phyloP scores from a whole-genome alignment of 345 rosid genomes.

The Corchorus olitorius region DNA sequence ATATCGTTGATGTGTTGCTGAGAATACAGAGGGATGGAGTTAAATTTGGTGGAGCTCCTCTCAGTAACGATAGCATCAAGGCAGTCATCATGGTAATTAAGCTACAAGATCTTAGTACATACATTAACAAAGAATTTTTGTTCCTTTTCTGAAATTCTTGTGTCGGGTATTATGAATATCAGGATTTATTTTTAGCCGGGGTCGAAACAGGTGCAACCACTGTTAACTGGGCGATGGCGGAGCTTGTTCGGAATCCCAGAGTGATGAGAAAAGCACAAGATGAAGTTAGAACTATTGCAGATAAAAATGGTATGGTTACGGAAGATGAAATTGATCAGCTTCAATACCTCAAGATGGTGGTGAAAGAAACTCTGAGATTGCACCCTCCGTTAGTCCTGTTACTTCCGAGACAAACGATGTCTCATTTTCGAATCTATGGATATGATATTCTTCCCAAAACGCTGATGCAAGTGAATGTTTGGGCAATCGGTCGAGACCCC shows the following conservation, averaged over 20 bases:
- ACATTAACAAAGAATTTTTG: no score
- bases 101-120: no score
- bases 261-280: slow-evolving; percentile 13
- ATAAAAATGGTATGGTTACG: not conserved
- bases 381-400: not conserved
- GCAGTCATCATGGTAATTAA: no score
- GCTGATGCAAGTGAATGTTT: not conserved
- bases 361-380: slow-evolving; percentile 15
- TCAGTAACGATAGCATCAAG: no score
- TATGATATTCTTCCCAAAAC: not conserved
- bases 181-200: no score
- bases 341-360: slow-evolving; percentile 10
- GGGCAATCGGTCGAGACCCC: slow-evolving; percentile 16
- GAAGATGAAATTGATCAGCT: slow-evolving; percentile 9
- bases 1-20: not conserved
- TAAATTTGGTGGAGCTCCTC: no score
- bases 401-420: not conserved
- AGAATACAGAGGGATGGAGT: not conserved
- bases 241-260: not conserved
- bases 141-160: no score
- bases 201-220: no score
- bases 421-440: not conserved
- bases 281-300: not conserved
- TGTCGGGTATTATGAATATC: no score
- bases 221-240: not conserved